Base-by-base conservation (phyloP, 805 yeast genomes). In the Myxozyma sirexii region DNA sequence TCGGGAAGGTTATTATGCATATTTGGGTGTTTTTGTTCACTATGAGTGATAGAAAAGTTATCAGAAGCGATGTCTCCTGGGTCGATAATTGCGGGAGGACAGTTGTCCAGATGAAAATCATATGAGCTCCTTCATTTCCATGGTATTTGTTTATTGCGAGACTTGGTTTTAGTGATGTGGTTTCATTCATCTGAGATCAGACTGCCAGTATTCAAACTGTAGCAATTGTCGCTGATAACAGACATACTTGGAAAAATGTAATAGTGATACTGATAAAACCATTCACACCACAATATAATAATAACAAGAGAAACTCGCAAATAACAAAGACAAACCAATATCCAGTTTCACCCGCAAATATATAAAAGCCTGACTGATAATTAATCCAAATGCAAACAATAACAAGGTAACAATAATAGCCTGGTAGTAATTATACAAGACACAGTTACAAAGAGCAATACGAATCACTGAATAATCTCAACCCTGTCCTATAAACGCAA, bases 1-100 rank as follows among this genome's bases (percentile, higher is more conserved):
- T 60, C 19, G 60, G 63, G 17, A 52, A 19, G 27, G 63, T 60
- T 13, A 54, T 56, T 45, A 48, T 51, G 37, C 60, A 60, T 49
- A 56, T 56, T 10, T 60, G 63, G 60, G 57, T 56, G 17, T 46
- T 60, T 44, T 35, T 60, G 44, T 46, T 51, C 26, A 47, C 52
- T 8, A 60, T 60, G 63, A 56, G 60, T 21, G 46, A 46, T 21
- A 49, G 60, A 17, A 41, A 56, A 10, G 23, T 50, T 48, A 46
- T 55, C 12, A 31, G 29, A 38, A 49, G 39, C 15, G 45, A 37
- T 4, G 50, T 49, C 13, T 29, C 46, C 21, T 56, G 59, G 59
- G 23, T 56, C 13, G 59, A 56, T 56, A 45, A 42, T 5, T 27
- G 24, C 8, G 59, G 55, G n/a, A 33, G 45, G 46, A 37, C 43